Conservation (phyloP, 805 yeast species). For the Metschnikowia gruessii region DNA sequence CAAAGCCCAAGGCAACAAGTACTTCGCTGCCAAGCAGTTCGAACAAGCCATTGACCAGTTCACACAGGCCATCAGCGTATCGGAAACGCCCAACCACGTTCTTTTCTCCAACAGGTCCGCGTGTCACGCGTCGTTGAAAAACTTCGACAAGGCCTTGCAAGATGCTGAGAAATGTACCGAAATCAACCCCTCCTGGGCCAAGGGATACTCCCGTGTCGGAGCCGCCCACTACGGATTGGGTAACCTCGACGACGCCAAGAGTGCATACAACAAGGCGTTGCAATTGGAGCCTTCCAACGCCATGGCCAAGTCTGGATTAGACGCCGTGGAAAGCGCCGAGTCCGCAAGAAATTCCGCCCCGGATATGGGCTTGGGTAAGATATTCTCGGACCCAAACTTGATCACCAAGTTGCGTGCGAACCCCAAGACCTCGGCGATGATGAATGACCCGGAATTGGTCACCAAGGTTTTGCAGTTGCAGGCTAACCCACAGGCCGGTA, state of each 20-base stretch:
- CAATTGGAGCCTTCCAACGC: slow-evolving; percentile 78
- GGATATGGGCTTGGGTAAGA: slow-evolving; percentile 71
- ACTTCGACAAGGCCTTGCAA: slow-evolving; percentile 68
- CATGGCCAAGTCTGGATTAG: slow-evolving; percentile 82
- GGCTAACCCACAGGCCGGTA: slow-evolving; percentile 71
- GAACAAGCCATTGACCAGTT: slow-evolving; percentile 75
- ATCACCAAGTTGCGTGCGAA: slow-evolving; percentile 71
- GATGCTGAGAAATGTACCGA: slow-evolving; percentile 85
- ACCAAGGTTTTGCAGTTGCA: slow-evolving; percentile 60
- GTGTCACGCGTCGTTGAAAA: slow-evolving; percentile 72
- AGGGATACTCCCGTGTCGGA: slow-evolving; percentile 90
- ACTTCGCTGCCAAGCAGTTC: slow-evolving; percentile 85
- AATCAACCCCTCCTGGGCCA: slow-evolving; percentile 87
- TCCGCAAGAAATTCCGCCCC: slow-evolving; percentile 52
- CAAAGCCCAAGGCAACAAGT: slow-evolving; percentile 92
- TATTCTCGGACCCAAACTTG: slow-evolving; percentile 78
- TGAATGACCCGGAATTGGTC: slow-evolving; percentile 85
- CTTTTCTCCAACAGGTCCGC: slow-evolving; percentile 94
- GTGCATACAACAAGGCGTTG: slow-evolving; percentile 71
- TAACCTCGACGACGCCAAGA: slow-evolving; percentile 69
- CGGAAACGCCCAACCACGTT: slow-evolving; percentile 85
- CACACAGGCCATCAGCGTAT: slow-evolving; percentile 81
- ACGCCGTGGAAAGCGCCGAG: slow-evolving; percentile 63
- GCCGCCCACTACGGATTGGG: slow-evolving; percentile 91
- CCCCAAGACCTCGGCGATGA: slow-evolving; percentile 82